Evolutionary conservation across 495 filamentous ascomycete genomes (phyloP).

Genomic region (Aspergillus indologenus): DNA sequence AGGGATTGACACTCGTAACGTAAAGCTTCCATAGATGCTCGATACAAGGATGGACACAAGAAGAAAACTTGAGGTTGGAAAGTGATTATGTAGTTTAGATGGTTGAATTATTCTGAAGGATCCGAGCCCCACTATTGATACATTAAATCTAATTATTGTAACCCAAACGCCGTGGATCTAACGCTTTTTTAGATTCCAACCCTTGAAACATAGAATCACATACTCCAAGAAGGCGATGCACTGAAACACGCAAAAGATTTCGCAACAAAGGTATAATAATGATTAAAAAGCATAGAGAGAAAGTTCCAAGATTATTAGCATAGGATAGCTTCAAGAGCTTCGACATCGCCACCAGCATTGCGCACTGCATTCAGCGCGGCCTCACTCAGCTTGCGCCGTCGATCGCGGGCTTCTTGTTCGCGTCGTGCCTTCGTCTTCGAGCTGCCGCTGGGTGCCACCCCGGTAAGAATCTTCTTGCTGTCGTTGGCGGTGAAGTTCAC

Average conservation of each 20-base stretch:
- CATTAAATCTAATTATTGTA: neutral
- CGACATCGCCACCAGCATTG: constrained; percentile 76
- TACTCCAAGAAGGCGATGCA: too few relatives aligned
- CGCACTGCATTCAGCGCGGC: constrained; percentile 68
- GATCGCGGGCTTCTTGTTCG: constrained; percentile 82
- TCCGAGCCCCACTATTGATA: neutral
- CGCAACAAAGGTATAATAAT: constrained; percentile 10
- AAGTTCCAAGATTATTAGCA: constrained; percentile 26
- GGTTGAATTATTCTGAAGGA: neutral
- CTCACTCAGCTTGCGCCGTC: constrained; percentile 69
- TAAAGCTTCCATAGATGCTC: too few relatives aligned
- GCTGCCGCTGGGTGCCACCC: constrained; percentile 86
- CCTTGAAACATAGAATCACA: constrained; percentile 14
- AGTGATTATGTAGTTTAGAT: neutral
- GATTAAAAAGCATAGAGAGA: constrained; percentile 6
- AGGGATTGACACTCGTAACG: too few relatives aligned
- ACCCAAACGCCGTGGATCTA: constrained; percentile 10
- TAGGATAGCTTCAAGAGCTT: constrained; percentile 48
- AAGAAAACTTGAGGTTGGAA: too few relatives aligned
- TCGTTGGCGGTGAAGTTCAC: constrained; percentile 91
- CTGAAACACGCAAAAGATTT: too few relatives aligned
- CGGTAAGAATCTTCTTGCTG: constrained; percentile 74
- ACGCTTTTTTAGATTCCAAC: constrained; percentile 10
- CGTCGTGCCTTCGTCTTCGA: constrained; percentile 90
- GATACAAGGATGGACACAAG: too few relatives aligned